Evolutionary conservation across 345 rosid genomes (phyloP).

Genomic region (Populus euphratica): DNA sequence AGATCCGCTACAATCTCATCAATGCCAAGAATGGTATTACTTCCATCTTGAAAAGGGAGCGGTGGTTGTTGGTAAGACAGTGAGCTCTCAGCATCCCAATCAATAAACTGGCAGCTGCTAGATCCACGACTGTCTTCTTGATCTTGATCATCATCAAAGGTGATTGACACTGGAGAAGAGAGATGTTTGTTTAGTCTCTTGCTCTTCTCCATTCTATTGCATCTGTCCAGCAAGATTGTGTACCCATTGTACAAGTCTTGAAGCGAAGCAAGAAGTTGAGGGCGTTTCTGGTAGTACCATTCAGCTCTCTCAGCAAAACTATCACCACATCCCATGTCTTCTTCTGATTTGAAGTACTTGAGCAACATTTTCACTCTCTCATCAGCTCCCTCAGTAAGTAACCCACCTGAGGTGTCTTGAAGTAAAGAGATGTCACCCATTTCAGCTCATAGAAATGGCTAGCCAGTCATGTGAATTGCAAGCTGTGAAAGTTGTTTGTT

Average conservation of each 20-base stretch:
- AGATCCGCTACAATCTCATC: conserved; percentile 45
- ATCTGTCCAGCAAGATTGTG: conserved; percentile 41
- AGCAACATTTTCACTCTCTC: conserved; percentile 47
- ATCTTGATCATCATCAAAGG: neutral
- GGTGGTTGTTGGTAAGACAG: conserved; percentile 41
- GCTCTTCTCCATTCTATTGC: conserved; percentile 19
- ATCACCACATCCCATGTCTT: conserved; percentile 36
- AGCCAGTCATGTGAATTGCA: neutral
- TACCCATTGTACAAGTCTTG: conserved; percentile 62
- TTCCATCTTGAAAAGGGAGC: neutral
- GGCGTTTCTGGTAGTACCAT: conserved; percentile 64
- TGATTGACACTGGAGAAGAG: neutral
- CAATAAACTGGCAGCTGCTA: conserved; percentile 14
- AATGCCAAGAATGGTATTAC: neutral
- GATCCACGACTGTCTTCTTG: conserved; percentile 16
- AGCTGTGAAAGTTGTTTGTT: neutral
- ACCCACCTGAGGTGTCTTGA: neutral
- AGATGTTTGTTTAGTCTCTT: conserved; percentile 3
- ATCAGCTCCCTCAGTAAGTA: conserved; percentile 28
- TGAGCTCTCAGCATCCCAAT: conserved; percentile 45
- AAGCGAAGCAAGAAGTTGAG: conserved; percentile 54
- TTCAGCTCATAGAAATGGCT: neutral
- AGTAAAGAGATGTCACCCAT: neutral
- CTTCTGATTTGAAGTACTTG: conserved; percentile 15
- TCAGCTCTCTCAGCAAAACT: conserved; percentile 66